Percentiles rank a stretch among this genome's conserved stretches.
Evolutionary conservation across 352 stramenopile genomes (phyloP).

Genomic region (Peronospora destructor): DNA sequence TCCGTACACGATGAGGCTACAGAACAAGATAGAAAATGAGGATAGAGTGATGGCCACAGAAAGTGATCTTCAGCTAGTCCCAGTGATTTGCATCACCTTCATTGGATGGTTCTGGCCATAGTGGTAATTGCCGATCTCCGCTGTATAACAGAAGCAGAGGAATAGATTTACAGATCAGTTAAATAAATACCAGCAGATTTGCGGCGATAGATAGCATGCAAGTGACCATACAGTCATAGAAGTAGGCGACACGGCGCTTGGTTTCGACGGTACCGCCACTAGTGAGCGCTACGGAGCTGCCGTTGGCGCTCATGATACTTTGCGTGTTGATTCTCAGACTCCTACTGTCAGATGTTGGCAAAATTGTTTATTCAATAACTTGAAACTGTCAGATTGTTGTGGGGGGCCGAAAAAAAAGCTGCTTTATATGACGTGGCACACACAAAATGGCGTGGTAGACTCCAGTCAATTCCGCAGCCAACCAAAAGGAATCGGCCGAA

Average conservation of each 20-base stretch:
- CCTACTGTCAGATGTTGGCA: too few relatives aligned
- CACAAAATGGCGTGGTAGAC: conserved; percentile 6
- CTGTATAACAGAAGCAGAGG: conserved; percentile 24
- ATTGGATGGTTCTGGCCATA: conserved; percentile 93
- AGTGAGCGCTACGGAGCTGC: conserved; percentile 29
- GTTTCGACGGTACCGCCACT: conserved; percentile 25
- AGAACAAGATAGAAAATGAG: conserved; percentile 1
- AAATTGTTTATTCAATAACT: too few relatives aligned
- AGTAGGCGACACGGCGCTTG: conserved; percentile 85
- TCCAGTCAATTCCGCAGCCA: conserved; percentile 23
- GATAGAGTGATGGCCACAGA: not conserved
- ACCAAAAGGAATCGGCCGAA: too few relatives aligned
- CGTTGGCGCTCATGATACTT: conserved; percentile 22
- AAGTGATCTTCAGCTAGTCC: not conserved
- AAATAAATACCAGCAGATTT: not conserved
- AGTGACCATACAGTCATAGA: conserved; percentile 73
- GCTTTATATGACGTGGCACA: conserved; percentile 16
- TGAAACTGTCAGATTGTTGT: too few relatives aligned
- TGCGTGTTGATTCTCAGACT: too few relatives aligned
- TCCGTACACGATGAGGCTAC: conserved; percentile 95
- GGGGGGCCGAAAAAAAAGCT: too few relatives aligned
- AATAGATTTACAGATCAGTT: not conserved
- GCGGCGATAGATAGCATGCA: not conserved
- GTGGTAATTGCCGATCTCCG: conserved; percentile 98
- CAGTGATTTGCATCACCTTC: conserved; percentile 43